These are phyloP conservation scores for Cokeromyces recurvatus DNA, from an alignment of 371 early-diverging fungal genomes.

Conservation along the genomic window DNA sequence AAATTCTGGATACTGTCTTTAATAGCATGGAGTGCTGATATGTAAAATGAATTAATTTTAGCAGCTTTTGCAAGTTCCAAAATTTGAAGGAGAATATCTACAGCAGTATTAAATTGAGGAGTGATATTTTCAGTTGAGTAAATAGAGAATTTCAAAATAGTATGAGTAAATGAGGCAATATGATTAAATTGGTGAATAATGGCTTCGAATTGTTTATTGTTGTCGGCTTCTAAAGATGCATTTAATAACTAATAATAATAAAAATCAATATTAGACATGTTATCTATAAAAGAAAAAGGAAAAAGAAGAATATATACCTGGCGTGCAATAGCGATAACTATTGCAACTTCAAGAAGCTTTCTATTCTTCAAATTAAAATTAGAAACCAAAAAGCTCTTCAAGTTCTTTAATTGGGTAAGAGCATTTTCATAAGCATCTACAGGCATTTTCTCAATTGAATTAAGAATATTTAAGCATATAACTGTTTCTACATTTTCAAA, in stretches of 20 bases:
- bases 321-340: constrained; percentile 26
- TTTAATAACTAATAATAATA: constrained; percentile 13
- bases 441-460: constrained; percentile 38
- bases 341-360: constrained; percentile 25
- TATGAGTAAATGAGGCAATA: constrained; percentile 2
- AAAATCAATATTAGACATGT: background rate
- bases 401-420: constrained; percentile 20
- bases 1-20: constrained; percentile 14
- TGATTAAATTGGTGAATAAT: constrained; percentile 10
- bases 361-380: constrained; percentile 28
- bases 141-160: constrained; percentile 9
- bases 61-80: constrained; percentile 1
- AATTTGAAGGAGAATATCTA: constrained; percentile 4
- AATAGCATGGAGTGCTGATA: constrained; percentile 15
- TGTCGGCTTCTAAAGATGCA: constrained; percentile 15
- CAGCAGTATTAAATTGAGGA: constrained; percentile 11
- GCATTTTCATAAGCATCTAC: constrained; percentile 35
- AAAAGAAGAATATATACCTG: constrained; percentile 25
- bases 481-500: constrained; percentile 56
- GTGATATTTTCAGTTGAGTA: constrained; percentile 8
- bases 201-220: background rate
- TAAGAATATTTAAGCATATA: constrained; percentile 52
- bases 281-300: too few species aligned
- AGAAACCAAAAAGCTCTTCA: constrained; percentile 25
- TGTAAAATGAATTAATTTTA: constrained; percentile 21